Evolutionary conservation across 2,329 filamentous ascomycete genomes (phyloP).

Genomic region (Neonectria punicea): DNA sequence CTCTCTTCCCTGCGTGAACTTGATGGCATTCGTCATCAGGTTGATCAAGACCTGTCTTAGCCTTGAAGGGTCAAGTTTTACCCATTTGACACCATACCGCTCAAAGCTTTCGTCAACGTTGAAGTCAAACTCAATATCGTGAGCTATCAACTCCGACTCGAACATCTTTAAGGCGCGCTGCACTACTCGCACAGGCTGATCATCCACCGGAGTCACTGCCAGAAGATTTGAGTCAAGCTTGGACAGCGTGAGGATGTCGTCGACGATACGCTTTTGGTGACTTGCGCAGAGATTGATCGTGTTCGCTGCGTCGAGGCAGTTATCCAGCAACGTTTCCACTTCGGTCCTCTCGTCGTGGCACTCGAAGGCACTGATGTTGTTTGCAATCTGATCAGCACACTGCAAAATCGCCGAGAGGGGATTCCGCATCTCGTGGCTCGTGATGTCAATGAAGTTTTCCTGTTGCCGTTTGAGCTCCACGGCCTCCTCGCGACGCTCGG

Average conservation of each 20-base stretch:
- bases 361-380: constrained; percentile 58
- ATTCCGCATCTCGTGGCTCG: constrained; percentile 81
- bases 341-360: constrained; percentile 52
- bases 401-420: constrained; percentile 79
- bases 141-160: constrained; percentile 77
- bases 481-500: constrained; percentile 80
- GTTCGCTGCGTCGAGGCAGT: constrained; percentile 78
- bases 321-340: constrained; percentile 61
- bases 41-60: constrained; percentile 82
- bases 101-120: constrained; percentile 74
- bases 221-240: constrained; percentile 78
- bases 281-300: constrained; percentile 84
- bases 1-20: constrained; percentile 71
- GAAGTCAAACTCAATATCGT: constrained; percentile 77
- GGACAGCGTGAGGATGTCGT: constrained; percentile 73
- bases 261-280: constrained; percentile 79
- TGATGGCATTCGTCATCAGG: constrained; percentile 75
- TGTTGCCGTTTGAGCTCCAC: constrained; percentile 81
- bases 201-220: constrained; percentile 75
- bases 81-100: constrained; percentile 74
- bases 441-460: constrained; percentile 79
- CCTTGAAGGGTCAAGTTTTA: constrained; percentile 78
- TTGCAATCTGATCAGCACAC: constrained; percentile 77
- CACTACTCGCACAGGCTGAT: constrained; percentile 75
- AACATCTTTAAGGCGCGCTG: constrained; percentile 81